Evolutionary conservation across 2,329 filamentous ascomycete genomes (phyloP).

Genomic region (Westerdykella sp.): DNA sequence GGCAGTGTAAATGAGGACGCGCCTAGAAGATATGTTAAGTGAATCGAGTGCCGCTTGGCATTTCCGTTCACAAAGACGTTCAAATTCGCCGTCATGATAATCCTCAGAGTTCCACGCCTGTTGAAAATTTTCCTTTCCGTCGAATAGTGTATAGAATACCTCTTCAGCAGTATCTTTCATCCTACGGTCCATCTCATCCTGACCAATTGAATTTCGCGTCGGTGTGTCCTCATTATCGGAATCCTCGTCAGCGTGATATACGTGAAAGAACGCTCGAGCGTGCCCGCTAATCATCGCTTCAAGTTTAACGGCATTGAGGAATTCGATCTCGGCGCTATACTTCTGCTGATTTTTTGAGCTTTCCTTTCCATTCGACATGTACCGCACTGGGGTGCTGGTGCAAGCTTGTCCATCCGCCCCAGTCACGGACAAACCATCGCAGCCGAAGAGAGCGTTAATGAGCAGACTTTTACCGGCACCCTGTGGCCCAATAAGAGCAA

Average conservation of each 20-base stretch:
- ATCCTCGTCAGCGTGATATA: conserved; percentile 9
- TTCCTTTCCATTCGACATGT: conserved; percentile 4
- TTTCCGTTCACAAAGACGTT: conserved; percentile 9
- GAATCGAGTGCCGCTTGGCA: conserved; percentile 10
- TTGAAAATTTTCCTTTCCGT: conserved; percentile 9
- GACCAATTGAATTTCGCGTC: not conserved
- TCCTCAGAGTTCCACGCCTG: conserved; percentile 6
- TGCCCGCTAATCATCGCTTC: conserved; percentile 14
- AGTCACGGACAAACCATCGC: conserved; percentile 14
- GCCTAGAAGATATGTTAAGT: not conserved
- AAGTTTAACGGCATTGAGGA: conserved; percentile 8
- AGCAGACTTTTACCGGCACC: conserved; percentile 16
- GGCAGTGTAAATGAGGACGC: not conserved
- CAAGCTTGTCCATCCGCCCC: conserved; percentile 17
- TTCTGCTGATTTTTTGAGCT: not conserved
- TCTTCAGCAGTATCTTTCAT: conserved; percentile 17
- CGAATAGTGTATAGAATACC: conserved; percentile 16
- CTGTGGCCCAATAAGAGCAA: conserved; percentile 18
- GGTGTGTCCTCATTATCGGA: conserved; percentile 15
- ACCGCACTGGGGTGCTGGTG: conserved; percentile 12
- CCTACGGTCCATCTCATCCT: conserved; percentile 13
- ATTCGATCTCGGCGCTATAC: conserved; percentile 12
- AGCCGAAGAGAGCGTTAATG: conserved; percentile 16
- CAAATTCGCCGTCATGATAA: conserved; percentile 10
- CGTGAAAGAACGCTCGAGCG: conserved; percentile 7